Evolutionary conservation across 768 basidiomycete species (phyloP).

Genomic region (Stropharia rugosoannulata): DNA sequence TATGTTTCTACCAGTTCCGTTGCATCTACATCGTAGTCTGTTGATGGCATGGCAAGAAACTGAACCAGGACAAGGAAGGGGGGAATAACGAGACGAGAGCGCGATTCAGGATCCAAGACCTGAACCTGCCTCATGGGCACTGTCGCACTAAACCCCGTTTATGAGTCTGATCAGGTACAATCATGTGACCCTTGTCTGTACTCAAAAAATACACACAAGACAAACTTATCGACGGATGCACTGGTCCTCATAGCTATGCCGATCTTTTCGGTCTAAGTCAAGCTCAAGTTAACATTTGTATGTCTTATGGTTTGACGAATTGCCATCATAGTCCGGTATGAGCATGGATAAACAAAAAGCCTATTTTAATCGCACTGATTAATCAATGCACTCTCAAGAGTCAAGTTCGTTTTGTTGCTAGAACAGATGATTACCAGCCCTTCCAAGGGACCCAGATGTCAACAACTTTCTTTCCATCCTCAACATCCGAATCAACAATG

Average conservation of each 20-base stretch:
- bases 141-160: constrained; percentile 18
- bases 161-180: constrained; percentile 18
- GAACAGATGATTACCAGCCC: constrained; percentile 68
- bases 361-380: too few species aligned
- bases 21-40: constrained; percentile 76
- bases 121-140: constrained; percentile 28
- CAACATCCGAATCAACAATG: constrained; percentile 65
- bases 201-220: neutral
- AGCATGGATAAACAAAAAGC: too few species aligned
- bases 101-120: constrained; percentile 24
- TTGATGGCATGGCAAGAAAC: constrained; percentile 46
- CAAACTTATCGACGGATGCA: neutral
- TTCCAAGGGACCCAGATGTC: constrained; percentile 93
- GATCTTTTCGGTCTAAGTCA: too few species aligned
- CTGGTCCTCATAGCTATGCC: too few species aligned
- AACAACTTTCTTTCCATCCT: constrained; percentile 52
- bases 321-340: too few species aligned
- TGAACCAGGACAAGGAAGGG: constrained; percentile 16
- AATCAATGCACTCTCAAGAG: too few species aligned
- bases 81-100: constrained; percentile 10
- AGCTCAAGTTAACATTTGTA: too few species aligned
- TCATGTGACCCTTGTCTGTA: constrained; percentile 11
- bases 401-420: too few species aligned
- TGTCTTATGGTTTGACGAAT: too few species aligned
- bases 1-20: constrained; percentile 95